Evolutionary conservation across 257 asterid genomes (phyloP).

Genomic region (Marsdenia floribunda): DNA sequence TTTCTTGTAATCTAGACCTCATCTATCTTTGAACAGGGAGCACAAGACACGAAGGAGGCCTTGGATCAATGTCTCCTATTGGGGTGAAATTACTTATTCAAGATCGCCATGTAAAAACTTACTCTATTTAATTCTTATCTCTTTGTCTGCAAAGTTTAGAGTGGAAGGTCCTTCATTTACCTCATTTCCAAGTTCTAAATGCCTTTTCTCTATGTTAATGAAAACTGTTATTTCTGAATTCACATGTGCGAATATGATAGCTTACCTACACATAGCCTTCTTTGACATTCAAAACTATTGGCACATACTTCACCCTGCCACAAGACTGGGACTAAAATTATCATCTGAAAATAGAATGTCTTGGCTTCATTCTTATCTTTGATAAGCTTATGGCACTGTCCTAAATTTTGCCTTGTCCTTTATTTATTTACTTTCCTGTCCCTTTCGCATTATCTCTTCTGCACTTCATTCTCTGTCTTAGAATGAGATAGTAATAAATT

Average conservation of each 20-base stretch:
- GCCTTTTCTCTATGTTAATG: neutral
- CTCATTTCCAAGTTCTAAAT: neutral
- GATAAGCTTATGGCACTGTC: neutral
- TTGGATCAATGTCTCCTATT: constrained; percentile 38
- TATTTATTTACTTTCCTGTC: neutral
- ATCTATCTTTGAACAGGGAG: constrained; percentile 27
- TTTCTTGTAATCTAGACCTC: constrained; percentile 9
- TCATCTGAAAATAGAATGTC: neutral
- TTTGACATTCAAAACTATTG: neutral
- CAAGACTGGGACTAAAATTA: neutral
- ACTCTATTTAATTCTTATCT: neutral
- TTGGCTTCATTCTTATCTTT: neutral
- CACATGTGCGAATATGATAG: neutral
- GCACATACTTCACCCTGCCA: neutral
- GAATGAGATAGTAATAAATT: neutral
- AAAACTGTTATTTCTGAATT: neutral
- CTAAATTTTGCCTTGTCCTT: neutral
- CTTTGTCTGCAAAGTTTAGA: neutral
- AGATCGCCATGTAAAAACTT: constrained; percentile 47
- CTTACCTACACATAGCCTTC: neutral
- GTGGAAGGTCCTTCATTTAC: neutral
- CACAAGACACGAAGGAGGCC: constrained; percentile 23
- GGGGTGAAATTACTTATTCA: constrained; percentile 43
- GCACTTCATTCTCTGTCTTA: neutral
- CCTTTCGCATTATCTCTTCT: neutral